These are phyloP conservation scores for Scytalidium lignicola DNA, from an alignment of 2,329 filamentous ascomycete species.

Conservation along the genomic window DNA sequence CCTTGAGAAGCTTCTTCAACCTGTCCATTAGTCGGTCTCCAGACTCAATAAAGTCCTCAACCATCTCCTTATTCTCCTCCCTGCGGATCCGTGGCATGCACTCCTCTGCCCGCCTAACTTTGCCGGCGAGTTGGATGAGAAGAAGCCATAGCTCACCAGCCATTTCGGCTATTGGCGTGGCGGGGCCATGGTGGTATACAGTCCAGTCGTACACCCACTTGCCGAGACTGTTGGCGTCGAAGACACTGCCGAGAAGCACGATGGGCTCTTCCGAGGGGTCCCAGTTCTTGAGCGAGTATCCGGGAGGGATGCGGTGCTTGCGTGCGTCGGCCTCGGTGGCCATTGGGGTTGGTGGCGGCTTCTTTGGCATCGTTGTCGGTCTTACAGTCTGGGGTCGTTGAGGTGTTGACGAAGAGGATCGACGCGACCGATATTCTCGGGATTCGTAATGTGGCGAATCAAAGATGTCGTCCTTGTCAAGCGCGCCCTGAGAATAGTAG, in stretches of 20 bases:
- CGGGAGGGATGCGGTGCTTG: slow-evolving; percentile 71
- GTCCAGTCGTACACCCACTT: slow-evolving; percentile 99
- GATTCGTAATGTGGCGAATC: slow-evolving; percentile 18
- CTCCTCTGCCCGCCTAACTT: slow-evolving; percentile 87
- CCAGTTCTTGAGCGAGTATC: slow-evolving; percentile 98
- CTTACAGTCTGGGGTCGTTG: slow-evolving; percentile 22
- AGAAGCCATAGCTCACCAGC: slow-evolving; percentile 94
- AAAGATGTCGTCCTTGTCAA: slow-evolving; percentile 25
- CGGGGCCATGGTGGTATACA: slow-evolving; percentile 78
- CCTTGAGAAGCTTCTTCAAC: slow-evolving; percentile 80
- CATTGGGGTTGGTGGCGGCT: slow-evolving; percentile 34
- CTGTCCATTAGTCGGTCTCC: slow-evolving; percentile 83
- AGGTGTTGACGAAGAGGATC: slow-evolving; percentile 25
- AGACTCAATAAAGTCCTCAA: slow-evolving; percentile 85
- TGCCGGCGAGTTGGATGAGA: slow-evolving; percentile 87
- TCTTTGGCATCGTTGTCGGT: slow-evolving; percentile 21
- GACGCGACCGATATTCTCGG: slow-evolving; percentile 14
- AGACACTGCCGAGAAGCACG: slow-evolving; percentile 88
- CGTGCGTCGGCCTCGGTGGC: slow-evolving; percentile 57
- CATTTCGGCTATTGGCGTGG: slow-evolving; percentile 80
- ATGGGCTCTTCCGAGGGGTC: slow-evolving; percentile 92
- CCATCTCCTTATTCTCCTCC: slow-evolving; percentile 69
- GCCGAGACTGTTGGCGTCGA: slow-evolving; percentile 93
- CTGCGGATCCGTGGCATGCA: slow-evolving; percentile 66
- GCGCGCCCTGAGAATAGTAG: slow-evolving; percentile 25